Evolutionary conservation across 2,329 filamentous ascomycete genomes (phyloP), one percentile per base, ranked within the genome.

Genomic region (Immersiporthe knoxdaviesiana): DNA sequence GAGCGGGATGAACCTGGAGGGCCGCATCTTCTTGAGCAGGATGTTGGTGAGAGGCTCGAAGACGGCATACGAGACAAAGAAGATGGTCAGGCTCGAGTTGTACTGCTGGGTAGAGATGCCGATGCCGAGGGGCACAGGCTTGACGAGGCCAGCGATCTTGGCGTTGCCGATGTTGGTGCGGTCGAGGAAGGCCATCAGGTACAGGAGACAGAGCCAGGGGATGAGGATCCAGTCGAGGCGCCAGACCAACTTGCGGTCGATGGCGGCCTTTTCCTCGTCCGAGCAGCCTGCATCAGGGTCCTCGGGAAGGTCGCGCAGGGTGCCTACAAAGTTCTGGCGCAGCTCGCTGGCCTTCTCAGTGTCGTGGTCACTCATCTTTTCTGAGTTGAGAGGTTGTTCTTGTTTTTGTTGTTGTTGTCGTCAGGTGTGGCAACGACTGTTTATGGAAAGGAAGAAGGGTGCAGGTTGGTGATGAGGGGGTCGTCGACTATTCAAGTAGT

Each of bases 61-160:
- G 44, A 94, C 79, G 2, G 92, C 86, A 77, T 97, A 97, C 0
- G 91, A 93, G 63, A 97, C 84, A 81, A 97, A 97, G 82, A 97
- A 97, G 74, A 97, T 91, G 44, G 91, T 92, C 10, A 97, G 83
- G 0, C 90, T 87, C 30, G 87, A 84, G 77, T 94, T 94, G 81
- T 94, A 97, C 75, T 91, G 83, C 7, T 83, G 79, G 2, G 85
- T 84, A 0, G 84, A 84, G 63, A 95, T 87, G 41, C 85, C 73
- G 21, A 96, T 81, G 68, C 91, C 88, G 11, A 56, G 56, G 16
- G 63, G 62, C 2, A 30, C 4, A 12, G 44, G 21, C 4, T 52
- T 21, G 14, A 83, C 73, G 14, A 88, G 78, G 63, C 83, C 81
- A 32, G 85, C 86, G 70, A 90, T 86, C 72, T 88, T 89, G 50